phyloP scores from a whole-genome alignment of 2,329 filamentous ascomycete genomes.

The Xylariales sp. region DNA sequence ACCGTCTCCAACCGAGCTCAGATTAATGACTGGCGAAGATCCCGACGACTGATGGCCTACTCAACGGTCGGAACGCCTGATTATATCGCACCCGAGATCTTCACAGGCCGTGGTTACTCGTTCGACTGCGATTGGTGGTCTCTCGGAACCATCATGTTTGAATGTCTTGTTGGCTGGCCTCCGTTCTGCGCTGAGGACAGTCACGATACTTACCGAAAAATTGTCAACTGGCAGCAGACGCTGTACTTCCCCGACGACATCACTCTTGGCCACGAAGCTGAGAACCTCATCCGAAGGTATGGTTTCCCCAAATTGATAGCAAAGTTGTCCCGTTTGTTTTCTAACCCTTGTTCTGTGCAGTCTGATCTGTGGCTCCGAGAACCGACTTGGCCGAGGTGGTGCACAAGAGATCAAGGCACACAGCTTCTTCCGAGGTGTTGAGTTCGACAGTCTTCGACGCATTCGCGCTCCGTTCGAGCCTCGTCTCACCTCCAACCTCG shows the following conservation, averaged over 20 bases:
- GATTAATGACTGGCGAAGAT: slow-evolving; percentile 98
- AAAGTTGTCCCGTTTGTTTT: no score
- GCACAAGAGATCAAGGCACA: slow-evolving; percentile 92
- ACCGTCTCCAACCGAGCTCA: slow-evolving; percentile 96
- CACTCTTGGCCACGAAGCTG: slow-evolving; percentile 79
- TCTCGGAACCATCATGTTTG: slow-evolving; percentile 98
- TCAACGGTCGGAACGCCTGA: slow-evolving; percentile 97
- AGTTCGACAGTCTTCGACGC: slow-evolving; percentile 86
- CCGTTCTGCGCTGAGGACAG: slow-evolving; percentile 98
- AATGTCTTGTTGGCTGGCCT: slow-evolving; percentile 97
- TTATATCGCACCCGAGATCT: slow-evolving; percentile 98
- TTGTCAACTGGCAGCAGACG: slow-evolving; percentile 95
- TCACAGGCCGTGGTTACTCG: slow-evolving; percentile 92
- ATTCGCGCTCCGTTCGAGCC: slow-evolving; percentile 97
- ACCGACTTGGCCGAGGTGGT: slow-evolving; percentile 82
- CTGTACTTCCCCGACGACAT: slow-evolving; percentile 97
- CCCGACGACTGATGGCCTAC: slow-evolving; percentile 91
- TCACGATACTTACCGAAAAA: slow-evolving; percentile 97
- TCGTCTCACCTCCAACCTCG: slow-evolving; percentile 85
- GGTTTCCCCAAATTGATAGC: no score
- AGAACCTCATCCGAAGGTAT: slow-evolving; percentile 88
- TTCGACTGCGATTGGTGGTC: slow-evolving; percentile 99
- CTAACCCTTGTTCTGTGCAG: slow-evolving; percentile 51
- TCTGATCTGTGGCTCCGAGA: slow-evolving; percentile 89
- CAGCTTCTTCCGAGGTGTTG: slow-evolving; percentile 93